Base-by-base conservation (phyloP, 441 rosid genomes). In the Gossypium davidsonii region DNA sequence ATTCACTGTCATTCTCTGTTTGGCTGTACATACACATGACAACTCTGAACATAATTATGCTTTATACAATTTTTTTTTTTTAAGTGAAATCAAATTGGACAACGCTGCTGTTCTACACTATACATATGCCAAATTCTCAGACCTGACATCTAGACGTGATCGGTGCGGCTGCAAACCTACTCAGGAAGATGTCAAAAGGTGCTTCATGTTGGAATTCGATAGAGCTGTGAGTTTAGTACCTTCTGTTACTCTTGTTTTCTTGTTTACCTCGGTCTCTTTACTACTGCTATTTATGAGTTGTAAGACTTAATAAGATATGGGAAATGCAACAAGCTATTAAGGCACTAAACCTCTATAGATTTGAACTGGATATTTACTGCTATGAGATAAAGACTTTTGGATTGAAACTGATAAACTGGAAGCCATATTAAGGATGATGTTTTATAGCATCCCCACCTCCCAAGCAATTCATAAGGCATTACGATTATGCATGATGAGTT, bases 91-190 rank as follows among this genome's bases (percentile, higher is more conserved):
- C 79, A 89, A 88, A 82, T 62, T 89, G 84, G 92, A 89, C 71
- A 91, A 89, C 82, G 94, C 89, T 70, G 94, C 94, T 79, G 89
- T 89, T 48, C 84, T 89, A 9, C 94, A 89, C 65, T 89, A 89
- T 79, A 89, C 94, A 3, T 89, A 89, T 61, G 86, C 94, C 73
- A 85, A 85, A 79, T 89, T 86, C 73, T 89, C 91, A 14, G 94
- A 88, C 80, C 76, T 89, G 75, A 89, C 92, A 69, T 88, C 92
- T 20, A 84, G 94, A 69, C 92, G 88, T 77, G 92, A 86, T 65
- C 83, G 92, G 15, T 90, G 94, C 75, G 92, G 92, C 79, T 90
- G 94, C 85, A 90, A 90, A 82, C 92, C 94, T 52, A 90, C 92
- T 8, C 88, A 85, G 82, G 94, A 90, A 76, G 94, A 88, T 56